Percentiles rank a stretch among this genome's conserved stretches.
Conservation (phyloP, 176 grass and related monocot species). For the Aegilops bicornis region DNA sequence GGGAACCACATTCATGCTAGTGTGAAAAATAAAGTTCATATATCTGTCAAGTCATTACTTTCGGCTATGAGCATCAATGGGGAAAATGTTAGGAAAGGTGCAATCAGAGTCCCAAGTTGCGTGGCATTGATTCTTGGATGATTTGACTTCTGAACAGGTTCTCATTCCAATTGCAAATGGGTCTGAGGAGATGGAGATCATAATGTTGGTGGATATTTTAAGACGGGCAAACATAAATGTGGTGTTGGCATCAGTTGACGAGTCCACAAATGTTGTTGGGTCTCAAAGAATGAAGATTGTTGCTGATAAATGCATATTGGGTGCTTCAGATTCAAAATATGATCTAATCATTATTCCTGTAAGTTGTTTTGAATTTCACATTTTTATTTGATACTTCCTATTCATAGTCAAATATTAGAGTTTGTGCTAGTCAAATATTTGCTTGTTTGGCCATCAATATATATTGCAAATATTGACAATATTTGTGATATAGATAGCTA, state of each 20-base stretch:
- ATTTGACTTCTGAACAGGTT: conserved; percentile 60
- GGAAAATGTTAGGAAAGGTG: background rate
- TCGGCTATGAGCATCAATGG: background rate
- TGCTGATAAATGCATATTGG: conserved; percentile 67
- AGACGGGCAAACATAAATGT: conserved; percentile 85
- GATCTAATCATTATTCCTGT: conserved; percentile 93
- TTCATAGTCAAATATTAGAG: too few relatives aligned
- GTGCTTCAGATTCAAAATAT: conserved; percentile 66
- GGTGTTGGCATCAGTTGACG: conserved; percentile 82
- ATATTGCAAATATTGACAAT: too few relatives aligned
- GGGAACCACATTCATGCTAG: background rate
- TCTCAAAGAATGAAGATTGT: conserved; percentile 69
- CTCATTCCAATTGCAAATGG: conserved; percentile 91
- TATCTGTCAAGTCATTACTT: too few relatives aligned
- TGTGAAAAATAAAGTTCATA: background rate
- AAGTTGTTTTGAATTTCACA: conserved; percentile 38
- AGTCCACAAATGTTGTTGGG: conserved; percentile 50
- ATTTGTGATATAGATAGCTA: background rate
- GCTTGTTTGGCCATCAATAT: too few relatives aligned
- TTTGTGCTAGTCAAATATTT: too few relatives aligned
- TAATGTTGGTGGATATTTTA: conserved; percentile 76
- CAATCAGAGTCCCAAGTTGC: background rate
- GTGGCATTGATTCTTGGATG: background rate
- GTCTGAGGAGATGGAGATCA: conserved; percentile 86
- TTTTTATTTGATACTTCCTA: conserved; percentile 18